Evolutionary conservation across 805 yeast genomes (phyloP).

Genomic region (Candida ipomoeae): DNA sequence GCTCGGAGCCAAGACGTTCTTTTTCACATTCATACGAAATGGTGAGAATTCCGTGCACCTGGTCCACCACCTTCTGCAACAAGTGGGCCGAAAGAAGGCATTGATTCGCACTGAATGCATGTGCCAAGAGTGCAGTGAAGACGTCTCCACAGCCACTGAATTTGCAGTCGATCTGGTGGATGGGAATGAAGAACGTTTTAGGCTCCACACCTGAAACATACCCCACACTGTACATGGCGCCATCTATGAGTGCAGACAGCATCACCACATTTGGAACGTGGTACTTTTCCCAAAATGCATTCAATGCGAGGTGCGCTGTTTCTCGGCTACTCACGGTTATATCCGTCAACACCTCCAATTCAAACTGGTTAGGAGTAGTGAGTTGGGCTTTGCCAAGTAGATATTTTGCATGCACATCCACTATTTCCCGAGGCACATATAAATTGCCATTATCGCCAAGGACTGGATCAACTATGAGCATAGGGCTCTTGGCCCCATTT

Average conservation of each 20-base stretch:
- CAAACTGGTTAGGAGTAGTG: constrained; percentile 90
- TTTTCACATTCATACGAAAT: constrained; percentile 23
- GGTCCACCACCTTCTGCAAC: constrained; percentile 24
- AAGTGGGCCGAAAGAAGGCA: constrained; percentile 22
- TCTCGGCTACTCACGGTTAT: constrained; percentile 36
- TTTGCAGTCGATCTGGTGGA: constrained; percentile 50
- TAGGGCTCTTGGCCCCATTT: constrained; percentile 30
- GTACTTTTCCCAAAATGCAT: constrained; percentile 40
- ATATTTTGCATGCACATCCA: constrained; percentile 48
- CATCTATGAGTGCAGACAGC: constrained; percentile 48
- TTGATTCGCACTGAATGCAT: constrained; percentile 35
- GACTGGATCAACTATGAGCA: constrained; percentile 84
- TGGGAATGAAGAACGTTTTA: constrained; percentile 32
- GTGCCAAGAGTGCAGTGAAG: constrained; percentile 58
- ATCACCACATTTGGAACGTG: constrained; percentile 52
- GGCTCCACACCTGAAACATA: constrained; percentile 7
- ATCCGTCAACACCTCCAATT: constrained; percentile 66
- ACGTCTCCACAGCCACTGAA: constrained; percentile 78
- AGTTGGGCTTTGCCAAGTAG: constrained; percentile 53
- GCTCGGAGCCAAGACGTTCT: constrained; percentile 12
- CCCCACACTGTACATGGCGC: constrained; percentile 41
- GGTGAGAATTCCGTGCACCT: constrained; percentile 27
- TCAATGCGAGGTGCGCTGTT: constrained; percentile 37
- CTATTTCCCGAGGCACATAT: constrained; percentile 61
- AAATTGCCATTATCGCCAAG: constrained; percentile 85